These are phyloP conservation scores for Fusarium anthophilum DNA, from an alignment of 2,329 filamentous ascomycete genomes.

Conservation along the genomic window DNA sequence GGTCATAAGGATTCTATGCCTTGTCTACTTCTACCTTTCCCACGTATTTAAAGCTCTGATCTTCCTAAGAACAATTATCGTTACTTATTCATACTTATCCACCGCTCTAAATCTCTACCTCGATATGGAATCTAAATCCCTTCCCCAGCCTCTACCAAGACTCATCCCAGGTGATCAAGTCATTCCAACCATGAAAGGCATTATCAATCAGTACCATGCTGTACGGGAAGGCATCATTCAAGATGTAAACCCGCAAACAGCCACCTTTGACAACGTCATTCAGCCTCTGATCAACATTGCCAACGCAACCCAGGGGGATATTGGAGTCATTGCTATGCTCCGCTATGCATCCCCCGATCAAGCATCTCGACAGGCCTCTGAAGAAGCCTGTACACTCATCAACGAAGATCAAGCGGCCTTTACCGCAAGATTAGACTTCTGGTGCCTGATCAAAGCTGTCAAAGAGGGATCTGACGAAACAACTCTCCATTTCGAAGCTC, in stretches of 20 bases:
- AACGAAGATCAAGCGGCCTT: not conserved
- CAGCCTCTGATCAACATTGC: not conserved
- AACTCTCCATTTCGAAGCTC: not conserved
- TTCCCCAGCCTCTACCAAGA: not conserved
- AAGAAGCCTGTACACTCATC: not conserved
- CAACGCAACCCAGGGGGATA: not conserved
- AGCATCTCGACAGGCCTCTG: not conserved
- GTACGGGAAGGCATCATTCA: not conserved
- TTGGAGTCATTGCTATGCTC: not conserved
- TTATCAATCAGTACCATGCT: fast-evolving
- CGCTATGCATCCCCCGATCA: not conserved
- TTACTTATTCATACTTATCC: too few species aligned
- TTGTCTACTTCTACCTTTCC: too few species aligned
- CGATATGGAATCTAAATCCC: not conserved
- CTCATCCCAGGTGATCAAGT: too few species aligned
- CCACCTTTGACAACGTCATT: not conserved
- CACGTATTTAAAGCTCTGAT: too few species aligned
- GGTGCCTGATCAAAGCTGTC: not conserved
- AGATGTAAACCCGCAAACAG: not conserved
- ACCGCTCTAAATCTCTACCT: too few species aligned
- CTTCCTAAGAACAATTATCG: too few species aligned
- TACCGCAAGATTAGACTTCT: not conserved
- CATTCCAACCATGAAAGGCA: not conserved
- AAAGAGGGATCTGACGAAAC: not conserved
- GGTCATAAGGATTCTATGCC: too few species aligned